Evolutionary conservation across 352 stramenopile species (phyloP).

Genomic region (Phytophthora multivora): DNA sequence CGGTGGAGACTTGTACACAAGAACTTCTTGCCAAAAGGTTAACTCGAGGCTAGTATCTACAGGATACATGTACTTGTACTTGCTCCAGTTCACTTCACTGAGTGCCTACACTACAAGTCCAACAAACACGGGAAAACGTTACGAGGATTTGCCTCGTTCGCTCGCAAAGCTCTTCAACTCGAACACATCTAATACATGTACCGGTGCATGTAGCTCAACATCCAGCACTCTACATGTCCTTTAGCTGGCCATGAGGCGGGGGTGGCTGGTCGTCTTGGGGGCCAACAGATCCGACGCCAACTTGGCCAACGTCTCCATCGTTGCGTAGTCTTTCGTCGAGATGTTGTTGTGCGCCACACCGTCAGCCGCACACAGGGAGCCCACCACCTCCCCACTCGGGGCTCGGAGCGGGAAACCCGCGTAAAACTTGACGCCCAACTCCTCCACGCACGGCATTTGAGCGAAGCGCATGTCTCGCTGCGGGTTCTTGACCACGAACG

Average conservation of each 20-base stretch:
- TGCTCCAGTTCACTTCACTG: background rate
- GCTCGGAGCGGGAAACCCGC: constrained; percentile 58
- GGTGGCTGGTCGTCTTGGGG: constrained; percentile 17
- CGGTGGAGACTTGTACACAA: background rate
- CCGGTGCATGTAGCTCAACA: background rate
- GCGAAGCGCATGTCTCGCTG: constrained; percentile 67
- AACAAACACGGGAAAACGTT: constrained; percentile 9
- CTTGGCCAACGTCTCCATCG: constrained; percentile 61
- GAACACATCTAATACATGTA: constrained; percentile 1
- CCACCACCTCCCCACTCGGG: constrained; percentile 52
- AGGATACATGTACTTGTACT: no score
- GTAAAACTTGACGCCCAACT: constrained; percentile 67
- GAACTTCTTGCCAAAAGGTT: background rate
- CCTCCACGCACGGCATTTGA: constrained; percentile 51
- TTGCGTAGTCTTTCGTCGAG: constrained; percentile 70
- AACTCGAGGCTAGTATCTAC: no score
- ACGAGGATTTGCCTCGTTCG: constrained; percentile 18
- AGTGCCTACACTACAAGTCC: no score
- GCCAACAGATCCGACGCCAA: constrained; percentile 49
- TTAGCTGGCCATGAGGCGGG: constrained; percentile 21
- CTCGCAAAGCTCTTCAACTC: constrained; percentile 7
- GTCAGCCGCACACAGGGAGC: constrained; percentile 51
- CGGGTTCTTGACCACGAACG: constrained; percentile 68
- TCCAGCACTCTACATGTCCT: background rate
- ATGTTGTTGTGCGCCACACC: constrained; percentile 52